Base-by-base conservation (phyloP, 2,329 filamentous ascomycete species). In the Arachnomyces sp. region DNA sequence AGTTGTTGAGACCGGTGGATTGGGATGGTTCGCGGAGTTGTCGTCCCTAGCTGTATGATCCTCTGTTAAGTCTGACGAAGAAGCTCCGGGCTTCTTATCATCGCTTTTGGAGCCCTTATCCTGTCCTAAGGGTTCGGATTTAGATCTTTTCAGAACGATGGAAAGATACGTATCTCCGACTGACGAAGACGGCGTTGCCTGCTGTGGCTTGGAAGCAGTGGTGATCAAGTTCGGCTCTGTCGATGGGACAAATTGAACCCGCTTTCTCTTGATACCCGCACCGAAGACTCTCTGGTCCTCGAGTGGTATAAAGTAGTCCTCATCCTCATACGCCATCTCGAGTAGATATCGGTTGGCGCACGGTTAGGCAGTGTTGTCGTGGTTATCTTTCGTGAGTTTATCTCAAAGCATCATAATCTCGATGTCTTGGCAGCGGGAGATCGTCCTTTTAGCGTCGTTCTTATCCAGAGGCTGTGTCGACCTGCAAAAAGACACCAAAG, bases 221-320 rank as follows among this genome's bases (percentile, higher is more conserved):
- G 50, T 51, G 32, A 53, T 40, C 37, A 35, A 38, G 44, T 59
- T 49, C 46, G 59, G 46, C 48, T 67, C 44, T 42, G 65, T 62
- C 14, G 75, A 70, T 14, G 72, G 67, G 11, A 83, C 74, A 54
- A 83, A 83, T 4, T 69, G 65, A 32, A 83, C 72, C 38, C 65
- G 68, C 61, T 76, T 79, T 49, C 75, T 69, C 54, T 75, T 77
- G 38, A 82, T 71, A n/a, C 78, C 77, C 9, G 77, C 74, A 32
- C 75, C 75, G 47, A 80, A 82, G 42, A 74, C 71, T 9, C 72
- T 70, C 50, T 80, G 77, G 44, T 78, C 70, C 46, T 72, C 67
- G 3, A 78, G 64, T 0, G 78, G 77, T 2, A 74, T 62, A 13
- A 72, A 73, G 44, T 80, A 80, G 32, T 71, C 69, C 32, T 80